Base-by-base conservation (phyloP, 345 rosid genomes). In the Cardamine resedifolia region DNA sequence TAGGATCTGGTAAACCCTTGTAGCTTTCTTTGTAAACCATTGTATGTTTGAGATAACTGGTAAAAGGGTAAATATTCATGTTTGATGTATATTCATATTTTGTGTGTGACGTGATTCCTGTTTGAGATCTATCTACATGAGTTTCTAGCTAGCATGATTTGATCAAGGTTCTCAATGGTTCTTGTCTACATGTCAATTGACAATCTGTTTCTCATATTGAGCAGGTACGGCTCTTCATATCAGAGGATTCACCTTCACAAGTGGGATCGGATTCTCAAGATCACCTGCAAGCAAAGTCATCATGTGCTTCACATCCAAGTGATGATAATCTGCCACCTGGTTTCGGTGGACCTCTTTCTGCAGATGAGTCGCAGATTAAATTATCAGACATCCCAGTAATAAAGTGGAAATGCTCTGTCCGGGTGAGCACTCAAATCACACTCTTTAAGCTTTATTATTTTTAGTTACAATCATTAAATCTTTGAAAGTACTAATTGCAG, bases 301-400 rank as follows among this genome's bases (percentile, higher is more conserved):
- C 92, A 18, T 79, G 78, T 72, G 70, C 74, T 48, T 53, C 86
- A 7, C 94, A 88, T 84, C 69, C 82, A 44, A 77, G 55, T 56
- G 96, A 89, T 60, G 97, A 89, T 65, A 61, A 77, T 81, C 81
- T 88, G 59, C 97, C 97, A 56, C 99, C 99, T 60, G 98, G 99
- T 65, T 95, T 95, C 66, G 97, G 89, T 73, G 91, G 87, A 81
- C 67, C 82, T 57, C 83, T 79, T 47, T 55, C 88, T 71, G 66
- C 89, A 23, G 62, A 50, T 58, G 86, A 80, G 14, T 63, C 55
- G 3, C 96, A 83, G 48, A 80, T 87, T 71, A 82, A 80, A 67
- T 49, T 88, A 76, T 79, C 90, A 34, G 96, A 88, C 56, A 83
- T 95, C 63, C 85, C 94, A 50, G 69, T 86, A n/a, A 78, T 83